phyloP scores from a whole-genome alignment of 73 alveolate species.

The Blepharisma stoltei region DNA sequence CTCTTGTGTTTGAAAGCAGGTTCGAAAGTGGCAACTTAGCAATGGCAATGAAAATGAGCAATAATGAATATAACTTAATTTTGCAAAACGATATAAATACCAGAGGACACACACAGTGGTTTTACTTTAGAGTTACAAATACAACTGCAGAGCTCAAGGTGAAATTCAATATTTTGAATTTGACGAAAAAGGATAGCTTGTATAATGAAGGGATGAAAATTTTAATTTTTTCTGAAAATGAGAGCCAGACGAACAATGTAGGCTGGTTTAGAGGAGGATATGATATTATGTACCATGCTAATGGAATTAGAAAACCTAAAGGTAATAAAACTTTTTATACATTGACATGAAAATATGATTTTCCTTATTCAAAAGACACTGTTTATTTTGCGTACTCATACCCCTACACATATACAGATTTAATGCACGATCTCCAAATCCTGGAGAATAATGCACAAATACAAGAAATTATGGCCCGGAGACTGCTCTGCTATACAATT shows the following conservation, averaged over 20 bases:
- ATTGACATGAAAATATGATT: conserved; percentile 47
- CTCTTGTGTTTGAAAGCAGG: conserved; percentile 90
- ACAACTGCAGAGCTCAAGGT: conserved; percentile 86
- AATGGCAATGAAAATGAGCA: conserved; percentile 68
- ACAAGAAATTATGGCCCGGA: conserved; percentile 49
- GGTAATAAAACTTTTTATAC: conserved; percentile 48
- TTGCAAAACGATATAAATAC: conserved; percentile 95
- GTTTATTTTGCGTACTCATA: conserved; percentile 91
- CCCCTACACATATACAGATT: conserved; percentile 92
- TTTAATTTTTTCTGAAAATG: conserved; percentile 73
- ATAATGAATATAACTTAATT: conserved; percentile 86
- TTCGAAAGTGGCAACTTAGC: conserved; percentile 96
- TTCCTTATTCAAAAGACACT: conserved; percentile 58
- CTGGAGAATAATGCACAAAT: conserved; percentile 37
- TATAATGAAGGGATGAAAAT: conserved; percentile 95
- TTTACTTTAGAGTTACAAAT: conserved; percentile 85
- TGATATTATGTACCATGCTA: conserved; percentile 37
- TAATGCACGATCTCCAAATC: conserved; percentile 35
- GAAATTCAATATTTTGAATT: conserved; percentile 91
- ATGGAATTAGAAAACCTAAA: conserved; percentile 31
- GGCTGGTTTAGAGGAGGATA: conserved; percentile 61
- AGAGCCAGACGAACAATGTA: conserved; percentile 65
- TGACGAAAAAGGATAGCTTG: conserved; percentile 89
- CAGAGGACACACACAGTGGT: conserved; percentile 97
- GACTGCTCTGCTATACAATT: conserved; percentile 71